phyloP scores from a whole-genome alignment of 106 monocot genomes.

The Dioscorea alata region DNA sequence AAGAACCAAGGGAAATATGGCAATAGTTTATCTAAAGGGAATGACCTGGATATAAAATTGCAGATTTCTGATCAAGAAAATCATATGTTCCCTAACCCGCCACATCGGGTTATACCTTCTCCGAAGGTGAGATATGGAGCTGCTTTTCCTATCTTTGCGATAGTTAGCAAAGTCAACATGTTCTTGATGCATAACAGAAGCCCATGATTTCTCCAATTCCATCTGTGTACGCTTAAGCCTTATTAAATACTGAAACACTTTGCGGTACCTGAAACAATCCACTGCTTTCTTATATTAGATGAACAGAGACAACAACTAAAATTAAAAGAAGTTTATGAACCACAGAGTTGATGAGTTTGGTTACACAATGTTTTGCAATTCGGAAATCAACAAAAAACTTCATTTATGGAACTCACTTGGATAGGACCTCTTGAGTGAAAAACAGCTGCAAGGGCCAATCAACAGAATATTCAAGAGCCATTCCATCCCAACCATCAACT shows the following conservation, averaged over 20 bases:
- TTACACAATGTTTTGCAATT: no score
- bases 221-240: constrained; percentile 96
- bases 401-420: constrained; percentile 54
- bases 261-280: constrained; percentile 62
- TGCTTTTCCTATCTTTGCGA: constrained; percentile 48
- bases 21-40: no score
- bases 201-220: constrained; percentile 98
- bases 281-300: constrained; percentile 6
- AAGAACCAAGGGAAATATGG: no score
- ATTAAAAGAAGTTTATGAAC: neutral
- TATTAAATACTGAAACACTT: constrained; percentile 87
- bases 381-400: neutral
- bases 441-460: constrained; percentile 91
- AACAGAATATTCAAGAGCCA: constrained; percentile 87
- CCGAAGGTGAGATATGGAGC: constrained; percentile 30
- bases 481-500: constrained; percentile 93
- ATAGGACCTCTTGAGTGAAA: constrained; percentile 92
- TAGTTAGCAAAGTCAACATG: constrained; percentile 80
- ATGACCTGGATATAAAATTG: constrained; percentile 98
- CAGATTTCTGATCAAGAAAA: constrained; percentile 89
- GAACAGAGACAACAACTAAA: neutral
- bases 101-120: constrained; percentile 66
- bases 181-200: constrained; percentile 90
- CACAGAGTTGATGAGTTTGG: neutral
- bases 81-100: constrained; percentile 89